Percentiles rank a stretch among this genome's conserved stretches.
These are phyloP conservation scores for Ophiocordyceps camponoti-floridani DNA, from an alignment of 2,329 filamentous ascomycete genomes.

Conservation along the genomic window DNA sequence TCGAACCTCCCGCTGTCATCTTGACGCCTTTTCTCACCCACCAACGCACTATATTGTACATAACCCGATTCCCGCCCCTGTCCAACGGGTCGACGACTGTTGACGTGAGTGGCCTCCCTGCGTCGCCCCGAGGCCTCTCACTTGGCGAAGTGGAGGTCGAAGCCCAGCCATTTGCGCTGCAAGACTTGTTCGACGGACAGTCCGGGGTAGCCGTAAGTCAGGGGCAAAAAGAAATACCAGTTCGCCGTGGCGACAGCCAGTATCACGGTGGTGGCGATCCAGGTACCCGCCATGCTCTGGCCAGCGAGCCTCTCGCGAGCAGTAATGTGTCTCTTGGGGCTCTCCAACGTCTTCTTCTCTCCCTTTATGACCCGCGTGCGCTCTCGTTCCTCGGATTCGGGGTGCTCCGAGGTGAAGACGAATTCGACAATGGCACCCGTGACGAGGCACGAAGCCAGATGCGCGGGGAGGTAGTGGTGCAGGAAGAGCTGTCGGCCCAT, in stretches of 20 bases:
- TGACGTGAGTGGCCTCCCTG: background rate
- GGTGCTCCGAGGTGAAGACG: constrained; percentile 78
- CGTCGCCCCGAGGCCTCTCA: constrained; percentile 23
- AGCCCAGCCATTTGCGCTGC: constrained; percentile 85
- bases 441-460: constrained; percentile 78
- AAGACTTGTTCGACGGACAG: constrained; percentile 62
- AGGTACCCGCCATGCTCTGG: constrained; percentile 60
- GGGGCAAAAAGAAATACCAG: constrained; percentile 85
- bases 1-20: background rate
- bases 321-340: constrained; percentile 44
- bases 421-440: constrained; percentile 88
- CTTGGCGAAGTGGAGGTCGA: constrained; percentile 97
- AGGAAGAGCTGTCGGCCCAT: constrained; percentile 98
- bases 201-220: constrained; percentile 91
- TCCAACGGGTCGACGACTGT: background rate
- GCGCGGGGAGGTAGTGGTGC: constrained; percentile 91
- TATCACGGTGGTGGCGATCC: constrained; percentile 61
- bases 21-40: background rate
- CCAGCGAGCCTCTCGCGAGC: constrained; percentile 65
- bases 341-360: constrained; percentile 21
- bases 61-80: too few species aligned
- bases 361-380: constrained; percentile 14
- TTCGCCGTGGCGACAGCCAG: constrained; percentile 50
- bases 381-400: constrained; percentile 31
- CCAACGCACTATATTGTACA: background rate